Base-by-base conservation (phyloP, 2,329 filamentous ascomycete genomes). In the Curvularia verruculosa region DNA sequence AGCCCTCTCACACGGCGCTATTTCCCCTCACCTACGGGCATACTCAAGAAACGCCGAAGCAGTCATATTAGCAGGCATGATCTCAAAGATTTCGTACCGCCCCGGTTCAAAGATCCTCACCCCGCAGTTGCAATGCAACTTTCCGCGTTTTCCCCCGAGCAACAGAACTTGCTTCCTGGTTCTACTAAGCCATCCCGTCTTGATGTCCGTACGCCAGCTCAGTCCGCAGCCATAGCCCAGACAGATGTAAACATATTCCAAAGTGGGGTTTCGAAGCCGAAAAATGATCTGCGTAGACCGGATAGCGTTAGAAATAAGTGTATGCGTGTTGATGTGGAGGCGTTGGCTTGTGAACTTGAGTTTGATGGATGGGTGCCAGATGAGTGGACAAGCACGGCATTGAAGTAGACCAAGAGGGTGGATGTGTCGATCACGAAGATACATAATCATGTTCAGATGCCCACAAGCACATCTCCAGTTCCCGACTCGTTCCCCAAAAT, bases 81-180 rank as follows among this genome's bases (percentile, higher is more conserved):
- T 13, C 39, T 45, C 54, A 31, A 43, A 44, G 6, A 49, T 13
- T 3, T 26, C 36, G 41, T 49, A 52, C 5, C 12, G 13, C 18
- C 44, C 49, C 3, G 19, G 29, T 28, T 49, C 44, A 18, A 43
- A 56, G n/a, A 52, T 56, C 37, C 23, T 40, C 24, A 36, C 45
- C 5, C 48, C 37, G 18, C 49, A 49, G 18, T 37, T 29, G 19
- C 43, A 52, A 34, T 48, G 49, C 2, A 23, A 18, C 8, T 48
- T 52, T 15, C 43, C 48, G 15, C 37, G 23, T 21, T 48, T 43
- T 3, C 54, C 49, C 21, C 23, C 44, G 4, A 55, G 24, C 10
- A 45, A 18, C 29, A 49, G 8, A 7, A 49, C 29, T 7, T 34
- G 45, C 19, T 46, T 44, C 13, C 24, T 45, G 15, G 15, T n/a